Percentiles rank a stretch among this genome's conserved stretches.
Conservation (phyloP, 179 eudicot genomes). For the Drosera spatulata region DNA sequence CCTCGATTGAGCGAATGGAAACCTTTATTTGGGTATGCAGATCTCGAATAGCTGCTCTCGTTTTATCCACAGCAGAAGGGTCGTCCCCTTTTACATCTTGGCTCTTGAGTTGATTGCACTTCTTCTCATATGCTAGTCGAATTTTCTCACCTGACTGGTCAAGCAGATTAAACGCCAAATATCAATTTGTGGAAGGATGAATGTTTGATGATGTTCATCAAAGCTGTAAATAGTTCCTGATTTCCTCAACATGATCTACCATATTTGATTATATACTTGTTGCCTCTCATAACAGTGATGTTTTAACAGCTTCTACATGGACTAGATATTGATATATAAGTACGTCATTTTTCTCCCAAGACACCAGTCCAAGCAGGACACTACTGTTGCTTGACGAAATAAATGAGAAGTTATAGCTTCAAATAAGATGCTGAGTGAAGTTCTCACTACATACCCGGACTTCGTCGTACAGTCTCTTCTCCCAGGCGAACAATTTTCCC, state of each 20-base stretch:
- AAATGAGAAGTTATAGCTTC: background rate
- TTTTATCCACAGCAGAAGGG: constrained; percentile 61
- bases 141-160: constrained; percentile 74
- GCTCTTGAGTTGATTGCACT: constrained; percentile 58
- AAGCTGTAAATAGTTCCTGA: too few relatives aligned
- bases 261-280: too few relatives aligned
- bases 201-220: too few relatives aligned
- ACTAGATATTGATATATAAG: too few relatives aligned
- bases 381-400: background rate
- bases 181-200: background rate
- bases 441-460: constrained; percentile 62
- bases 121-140: constrained; percentile 82
- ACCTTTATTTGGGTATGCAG: constrained; percentile 85
- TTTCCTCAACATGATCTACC: too few relatives aligned
- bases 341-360: too few relatives aligned
- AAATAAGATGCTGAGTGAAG: too few relatives aligned
- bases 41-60: constrained; percentile 64
- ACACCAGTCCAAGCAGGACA: too few relatives aligned
- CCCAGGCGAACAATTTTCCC: constrained; percentile 86
- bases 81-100: constrained; percentile 84
- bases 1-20: constrained; percentile 86
- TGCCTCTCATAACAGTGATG: too few relatives aligned
- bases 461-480: constrained; percentile 92
- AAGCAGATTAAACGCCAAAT: constrained; percentile 1
- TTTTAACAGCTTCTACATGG: too few relatives aligned